Evolutionary conservation across 2,329 filamentous ascomycete species (phyloP).

Genomic region (Epichloe aotearoae): DNA sequence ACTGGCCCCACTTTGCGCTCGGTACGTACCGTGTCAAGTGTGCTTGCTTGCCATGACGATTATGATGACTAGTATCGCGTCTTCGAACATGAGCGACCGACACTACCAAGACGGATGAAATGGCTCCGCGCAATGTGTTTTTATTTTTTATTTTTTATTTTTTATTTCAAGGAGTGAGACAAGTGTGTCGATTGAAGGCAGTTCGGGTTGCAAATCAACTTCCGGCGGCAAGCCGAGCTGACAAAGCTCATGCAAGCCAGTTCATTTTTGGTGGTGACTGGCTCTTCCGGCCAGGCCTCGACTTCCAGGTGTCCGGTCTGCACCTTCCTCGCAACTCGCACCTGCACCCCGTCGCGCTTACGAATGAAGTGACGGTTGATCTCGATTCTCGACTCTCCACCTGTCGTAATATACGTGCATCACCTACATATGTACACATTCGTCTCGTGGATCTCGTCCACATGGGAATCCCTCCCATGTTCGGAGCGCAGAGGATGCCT

Average conservation of each 20-base stretch:
- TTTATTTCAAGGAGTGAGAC: background rate
- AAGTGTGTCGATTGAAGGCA: too few species aligned
- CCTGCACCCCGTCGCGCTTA: background rate
- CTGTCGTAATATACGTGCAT: background rate
- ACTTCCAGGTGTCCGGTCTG: too few species aligned
- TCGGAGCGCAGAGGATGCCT: constrained; percentile 2
- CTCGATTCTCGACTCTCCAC: background rate
- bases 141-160: background rate
- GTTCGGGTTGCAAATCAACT: too few species aligned
- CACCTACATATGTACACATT: background rate
- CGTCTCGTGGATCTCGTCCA: background rate
- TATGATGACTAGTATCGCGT: too few species aligned
- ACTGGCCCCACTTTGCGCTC: background rate
- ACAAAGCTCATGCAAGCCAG: too few species aligned
- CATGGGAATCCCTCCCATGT: background rate
- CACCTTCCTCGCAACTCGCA: background rate
- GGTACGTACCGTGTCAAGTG: background rate
- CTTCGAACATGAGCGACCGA: too few species aligned
- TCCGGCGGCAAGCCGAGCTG: too few species aligned
- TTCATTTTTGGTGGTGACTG: too few species aligned
- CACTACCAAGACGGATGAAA: background rate
- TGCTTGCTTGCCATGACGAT: too few species aligned
- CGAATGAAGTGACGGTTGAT: background rate
- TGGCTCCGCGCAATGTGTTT: background rate
- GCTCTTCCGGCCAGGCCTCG: too few species aligned